Conservation (phyloP, 768 basidiomycete genomes). For the Sistotremastrum suecicum region DNA sequence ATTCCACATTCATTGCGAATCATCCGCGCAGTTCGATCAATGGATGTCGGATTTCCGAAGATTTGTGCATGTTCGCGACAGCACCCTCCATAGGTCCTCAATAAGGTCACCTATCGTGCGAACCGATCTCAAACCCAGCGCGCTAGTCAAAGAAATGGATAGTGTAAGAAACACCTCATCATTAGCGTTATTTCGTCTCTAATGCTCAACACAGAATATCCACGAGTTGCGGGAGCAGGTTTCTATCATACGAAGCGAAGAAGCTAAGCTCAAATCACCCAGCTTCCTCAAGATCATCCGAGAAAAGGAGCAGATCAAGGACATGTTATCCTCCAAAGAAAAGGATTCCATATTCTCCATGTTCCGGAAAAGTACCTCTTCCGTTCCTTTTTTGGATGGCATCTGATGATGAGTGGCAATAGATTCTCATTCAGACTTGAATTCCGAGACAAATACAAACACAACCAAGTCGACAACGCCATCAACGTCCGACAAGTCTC, state of each 20-base stretch:
- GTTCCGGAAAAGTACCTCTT: constrained; percentile 10
- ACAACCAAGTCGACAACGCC: too few species aligned
- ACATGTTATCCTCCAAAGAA: too few species aligned
- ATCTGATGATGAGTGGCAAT: constrained; percentile 2
- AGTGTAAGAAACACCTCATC: constrained; percentile 20
- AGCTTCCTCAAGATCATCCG: too few species aligned
- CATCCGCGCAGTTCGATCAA: constrained; percentile 46
- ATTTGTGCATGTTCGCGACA: constrained; percentile 8
- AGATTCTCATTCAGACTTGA: neutral
- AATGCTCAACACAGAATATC: neutral
- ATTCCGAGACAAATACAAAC: too few species aligned
- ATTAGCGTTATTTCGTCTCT: too few species aligned
- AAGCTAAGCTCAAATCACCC: too few species aligned
- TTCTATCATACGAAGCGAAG: too few species aligned
- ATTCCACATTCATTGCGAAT: constrained; percentile 75
- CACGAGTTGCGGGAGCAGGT: neutral
- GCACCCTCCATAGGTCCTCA: constrained; percentile 20
- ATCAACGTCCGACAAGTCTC: too few species aligned
- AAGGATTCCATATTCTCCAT: too few species aligned
- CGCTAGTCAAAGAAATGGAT: constrained; percentile 53
- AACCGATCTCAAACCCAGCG: constrained; percentile 34
- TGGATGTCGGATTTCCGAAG: constrained; percentile 73
- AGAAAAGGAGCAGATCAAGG: too few species aligned
- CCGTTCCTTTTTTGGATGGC: neutral
- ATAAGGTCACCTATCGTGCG: constrained; percentile 22